Evolutionary conservation across 1,284 basidiomycete genomes (phyloP), one percentile per base, ranked within the genome.

Genomic region (Mycena citricolor): DNA sequence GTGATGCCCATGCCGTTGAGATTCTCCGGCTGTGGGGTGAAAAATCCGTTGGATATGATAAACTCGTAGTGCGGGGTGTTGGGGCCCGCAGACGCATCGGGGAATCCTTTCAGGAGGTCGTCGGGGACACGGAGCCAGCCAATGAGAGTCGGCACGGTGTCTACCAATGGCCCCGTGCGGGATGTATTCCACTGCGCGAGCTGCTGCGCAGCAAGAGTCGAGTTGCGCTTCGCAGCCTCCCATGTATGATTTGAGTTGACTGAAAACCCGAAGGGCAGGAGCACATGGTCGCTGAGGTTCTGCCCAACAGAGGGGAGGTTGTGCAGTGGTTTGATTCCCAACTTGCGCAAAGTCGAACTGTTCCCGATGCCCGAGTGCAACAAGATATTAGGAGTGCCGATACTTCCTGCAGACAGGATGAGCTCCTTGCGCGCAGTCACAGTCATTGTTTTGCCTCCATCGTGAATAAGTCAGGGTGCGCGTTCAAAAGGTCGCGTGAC

Each of bases 321-420:
- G 19, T 65, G 47, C 2, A 65, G 23, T 3, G 60, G 51, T 2
- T 36, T 34, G 42, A 71, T 66, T 1, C 63, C 62, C 13, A 69
- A 54, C 2, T 56, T 24, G 0, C 41, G 42, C 2, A 70, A 57
- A 2, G 62, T 34, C 2, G 46, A 32, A 0, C 61, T 43, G 44
- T 70, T 62, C 2, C 68, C 68, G 35, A 71, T 65, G 13, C 69
- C 68, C 6, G 68, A 69, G 21, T 66, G 61, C 47, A 68, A 54
- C 0, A 73, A 60, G 10, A 71, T 57, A 11, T 61, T 62, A 2
- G 68, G 68, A 0, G 67, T 65, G 13, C 54, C 52, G 21, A 63
- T 40, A 11, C 46, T 41, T 4, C 62, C 66, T 1, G 64, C 63
- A 8, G 66, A 60, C 8, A 67, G 51, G 22, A 68, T 60, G 6